Conservation (phyloP, 768 basidiomycete species). For the Lepiota brunneoincarnata region DNA sequence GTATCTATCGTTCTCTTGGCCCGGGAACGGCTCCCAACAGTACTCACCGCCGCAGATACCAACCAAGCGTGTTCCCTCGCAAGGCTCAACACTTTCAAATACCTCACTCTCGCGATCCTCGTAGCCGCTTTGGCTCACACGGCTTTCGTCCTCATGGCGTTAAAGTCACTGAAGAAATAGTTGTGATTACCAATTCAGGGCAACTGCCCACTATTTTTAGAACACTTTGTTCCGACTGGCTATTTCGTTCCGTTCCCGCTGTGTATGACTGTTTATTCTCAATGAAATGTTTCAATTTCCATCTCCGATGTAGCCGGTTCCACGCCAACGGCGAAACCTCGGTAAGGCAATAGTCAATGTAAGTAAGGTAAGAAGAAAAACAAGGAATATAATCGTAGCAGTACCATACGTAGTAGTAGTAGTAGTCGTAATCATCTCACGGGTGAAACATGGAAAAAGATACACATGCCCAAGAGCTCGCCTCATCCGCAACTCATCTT, state of each 20-base stretch:
- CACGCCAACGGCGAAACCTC: not conserved
- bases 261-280: too few species aligned
- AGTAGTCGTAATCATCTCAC: not conserved
- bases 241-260: too few species aligned
- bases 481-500: too few species aligned
- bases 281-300: too few species aligned
- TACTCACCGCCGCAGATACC: not conserved
- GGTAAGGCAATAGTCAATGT: not conserved
- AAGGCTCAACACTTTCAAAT: not conserved
- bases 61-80: not conserved
- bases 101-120: not conserved
- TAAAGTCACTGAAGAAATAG: not conserved
- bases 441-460: conserved; percentile 1
- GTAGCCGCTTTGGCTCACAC: not conserved
- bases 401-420: conserved; percentile 5
- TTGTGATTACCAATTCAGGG: too few species aligned
- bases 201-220: too few species aligned
- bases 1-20: not conserved
- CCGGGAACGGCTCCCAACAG: not conserved
- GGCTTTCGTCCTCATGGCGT: not conserved
- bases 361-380: not conserved
- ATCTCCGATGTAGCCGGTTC: too few species aligned
- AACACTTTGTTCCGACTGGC: too few species aligned
- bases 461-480: not conserved
- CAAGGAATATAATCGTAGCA: conserved; percentile 9